phyloP scores from a whole-genome alignment of 2,329 filamentous ascomycete species.

The Penicillium sp. region DNA sequence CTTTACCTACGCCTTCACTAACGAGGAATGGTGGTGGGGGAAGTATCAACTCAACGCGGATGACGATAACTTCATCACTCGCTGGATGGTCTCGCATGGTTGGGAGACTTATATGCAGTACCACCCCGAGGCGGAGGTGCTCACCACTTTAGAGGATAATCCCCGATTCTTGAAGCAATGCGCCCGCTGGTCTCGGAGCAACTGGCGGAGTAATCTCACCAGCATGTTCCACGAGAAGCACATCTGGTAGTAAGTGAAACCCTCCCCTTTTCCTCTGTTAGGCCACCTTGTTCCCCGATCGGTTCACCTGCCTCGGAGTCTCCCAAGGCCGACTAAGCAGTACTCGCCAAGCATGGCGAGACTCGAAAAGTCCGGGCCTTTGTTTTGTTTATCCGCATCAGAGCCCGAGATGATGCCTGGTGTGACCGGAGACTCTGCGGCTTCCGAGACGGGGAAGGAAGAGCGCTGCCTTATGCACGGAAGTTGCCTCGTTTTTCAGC shows the following conservation, averaged over 20 bases:
- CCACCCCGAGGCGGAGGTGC: constrained; percentile 80
- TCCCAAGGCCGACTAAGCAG: background rate
- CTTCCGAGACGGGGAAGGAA: background rate
- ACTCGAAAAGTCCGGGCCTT: background rate
- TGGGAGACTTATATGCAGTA: constrained; percentile 97
- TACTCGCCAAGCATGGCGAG: background rate
- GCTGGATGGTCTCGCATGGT: constrained; percentile 85
- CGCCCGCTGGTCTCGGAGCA: constrained; percentile 90
- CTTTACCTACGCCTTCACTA: constrained; percentile 84
- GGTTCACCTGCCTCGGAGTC: background rate
- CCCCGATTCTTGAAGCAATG: constrained; percentile 89
- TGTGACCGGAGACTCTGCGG: background rate
- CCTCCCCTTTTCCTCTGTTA: constrained; percentile 5
- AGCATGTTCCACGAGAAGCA: constrained; percentile 78
- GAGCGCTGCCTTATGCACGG: background rate
- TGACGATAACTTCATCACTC: constrained; percentile 96
- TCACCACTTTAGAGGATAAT: constrained; percentile 88
- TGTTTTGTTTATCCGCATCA: background rate
- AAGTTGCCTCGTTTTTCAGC: constrained; percentile 1
- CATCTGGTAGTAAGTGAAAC: constrained; percentile 72
- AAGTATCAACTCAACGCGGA: constrained; percentile 89
- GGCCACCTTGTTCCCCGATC: background rate
- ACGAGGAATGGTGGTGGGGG: constrained; percentile 74
- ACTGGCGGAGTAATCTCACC: constrained; percentile 95
- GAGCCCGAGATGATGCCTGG: background rate